Conservation (phyloP, 768 basidiomycete species). For the Pisolithus microcarpus region DNA sequence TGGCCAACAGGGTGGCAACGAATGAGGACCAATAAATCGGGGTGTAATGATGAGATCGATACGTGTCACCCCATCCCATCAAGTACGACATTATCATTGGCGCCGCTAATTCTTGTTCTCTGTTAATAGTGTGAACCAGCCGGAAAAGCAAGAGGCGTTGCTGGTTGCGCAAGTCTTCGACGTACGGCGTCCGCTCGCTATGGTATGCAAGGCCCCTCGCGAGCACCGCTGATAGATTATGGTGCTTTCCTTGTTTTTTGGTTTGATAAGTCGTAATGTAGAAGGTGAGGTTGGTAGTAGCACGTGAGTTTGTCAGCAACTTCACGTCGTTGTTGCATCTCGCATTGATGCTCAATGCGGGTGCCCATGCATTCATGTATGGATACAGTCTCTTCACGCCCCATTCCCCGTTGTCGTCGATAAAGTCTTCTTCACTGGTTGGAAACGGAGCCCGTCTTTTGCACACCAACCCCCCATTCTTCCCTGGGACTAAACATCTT, state of each 20-base stretch:
- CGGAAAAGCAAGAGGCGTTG: conserved; percentile 28
- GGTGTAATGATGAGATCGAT: conserved; percentile 30
- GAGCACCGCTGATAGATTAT: conserved; percentile 33
- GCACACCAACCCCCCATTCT: no score
- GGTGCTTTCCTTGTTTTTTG: conserved; percentile 25
- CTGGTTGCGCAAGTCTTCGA: conserved; percentile 9
- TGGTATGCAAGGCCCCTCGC: conserved; percentile 29
- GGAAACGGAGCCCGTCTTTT: no score
- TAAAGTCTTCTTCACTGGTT: no score
- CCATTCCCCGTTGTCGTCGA: no score
- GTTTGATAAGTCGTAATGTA: conserved; percentile 31
- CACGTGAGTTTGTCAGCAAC: conserved; percentile 28
- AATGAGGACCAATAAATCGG: conserved; percentile 29
- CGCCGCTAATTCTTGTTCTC: conserved; percentile 31
- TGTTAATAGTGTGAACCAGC: conserved; percentile 26
- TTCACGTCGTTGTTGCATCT: conserved; percentile 39
- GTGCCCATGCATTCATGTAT: no score
- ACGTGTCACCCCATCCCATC: conserved; percentile 38
- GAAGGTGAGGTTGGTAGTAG: conserved; percentile 27
- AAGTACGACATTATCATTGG: conserved; percentile 36
- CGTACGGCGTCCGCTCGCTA: conserved; percentile 1
- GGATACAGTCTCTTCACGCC: no score
- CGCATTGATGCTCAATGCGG: neutral
- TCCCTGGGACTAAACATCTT: no score
- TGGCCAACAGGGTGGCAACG: conserved; percentile 7